These are phyloP conservation scores for Aspergillus steynii DNA, from an alignment of 495 filamentous ascomycete genomes.

Conservation along the genomic window DNA sequence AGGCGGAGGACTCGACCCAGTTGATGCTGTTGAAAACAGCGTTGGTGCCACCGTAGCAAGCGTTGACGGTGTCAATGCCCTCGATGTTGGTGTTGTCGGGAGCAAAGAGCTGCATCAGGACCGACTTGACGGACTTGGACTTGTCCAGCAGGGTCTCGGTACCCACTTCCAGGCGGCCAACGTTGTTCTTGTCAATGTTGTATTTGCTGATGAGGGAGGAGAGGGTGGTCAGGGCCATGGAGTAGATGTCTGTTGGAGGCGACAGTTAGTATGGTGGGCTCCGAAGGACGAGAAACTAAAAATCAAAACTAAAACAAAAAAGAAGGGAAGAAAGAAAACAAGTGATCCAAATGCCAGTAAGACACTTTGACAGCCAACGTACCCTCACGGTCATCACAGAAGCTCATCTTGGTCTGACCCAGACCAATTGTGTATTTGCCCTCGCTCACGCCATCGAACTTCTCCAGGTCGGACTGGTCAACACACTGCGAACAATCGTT, in stretches of 20 bases:
- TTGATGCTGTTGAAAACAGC: constrained; percentile 96
- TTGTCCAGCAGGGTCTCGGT: constrained; percentile 99
- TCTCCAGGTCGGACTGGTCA: constrained; percentile 92
- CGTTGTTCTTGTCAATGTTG: constrained; percentile 83
- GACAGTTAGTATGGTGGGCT: constrained; percentile 7
- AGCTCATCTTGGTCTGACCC: constrained; percentile 99
- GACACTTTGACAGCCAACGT: constrained; percentile 26
- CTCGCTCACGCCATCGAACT: constrained; percentile 91
- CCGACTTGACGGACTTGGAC: constrained; percentile 99
- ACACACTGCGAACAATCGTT: constrained; percentile 69
- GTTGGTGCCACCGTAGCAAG: constrained; percentile 98
- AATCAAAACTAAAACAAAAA: too few species aligned
- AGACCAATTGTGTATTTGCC: constrained; percentile 99
- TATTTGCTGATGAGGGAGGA: constrained; percentile 91
- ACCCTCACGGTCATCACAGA: constrained; percentile 99
- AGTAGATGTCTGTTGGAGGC: constrained; percentile 84
- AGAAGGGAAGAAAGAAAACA: background rate
- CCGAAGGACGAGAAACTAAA: background rate
- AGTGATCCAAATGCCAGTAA: background rate
- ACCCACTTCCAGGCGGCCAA: constrained; percentile 94
- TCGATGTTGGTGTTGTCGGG: constrained; percentile 88
- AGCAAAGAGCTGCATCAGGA: constrained; percentile 95
- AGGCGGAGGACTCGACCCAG: constrained; percentile 97
- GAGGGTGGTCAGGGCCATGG: constrained; percentile 83
- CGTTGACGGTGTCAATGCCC: constrained; percentile 94